Evolutionary conservation across 306 rosid species (phyloP), one percentile per base, ranked within the genome.

Genomic region (Canavalia ensiformis): DNA sequence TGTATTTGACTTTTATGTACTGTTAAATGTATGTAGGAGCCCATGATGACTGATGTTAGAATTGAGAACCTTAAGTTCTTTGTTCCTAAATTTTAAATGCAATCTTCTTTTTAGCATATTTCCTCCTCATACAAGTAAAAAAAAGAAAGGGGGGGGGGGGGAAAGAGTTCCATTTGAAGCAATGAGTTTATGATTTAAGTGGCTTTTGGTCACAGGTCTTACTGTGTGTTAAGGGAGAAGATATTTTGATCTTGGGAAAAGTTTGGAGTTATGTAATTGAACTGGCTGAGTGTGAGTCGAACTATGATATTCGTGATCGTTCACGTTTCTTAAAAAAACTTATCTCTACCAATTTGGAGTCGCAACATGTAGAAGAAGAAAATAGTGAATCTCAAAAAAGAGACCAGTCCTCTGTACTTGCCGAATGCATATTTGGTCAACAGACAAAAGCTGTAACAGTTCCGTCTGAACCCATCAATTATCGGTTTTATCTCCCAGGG

Each of bases 401-500:
- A 62, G 97, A 88, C 58, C 86, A 46, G 63, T 84, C 90, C 39
- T 10, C 28, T 89, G 81, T 70, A 55, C 86, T 92, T 75, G 93
- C 94, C 51, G 90, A 90, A 72, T 78, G 64, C 84, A 85, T 96
- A 76, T 88, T 89, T 81, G 86, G 88, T 49, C 87, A 90, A 82
- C 87, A 81, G 73, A 73, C 80, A 80, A 88, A 86, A 80, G 56
- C 90, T 54, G 30, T 39, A 39, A 75, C 82, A 68, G 71, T 72
- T 44, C 79, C 87, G 52, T 86, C 87, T 74, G 94, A 88, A 80
- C 84, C 97, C 56, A 83, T 77, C 72, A 87, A 88, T 83, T 77
- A 83, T 78, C 88, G 97, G 56, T 86, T 92, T 84, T 96, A 96
- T 87, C 99, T 96, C 82, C 99, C 99, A 0, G 99, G 97, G 74